Conservation (phyloP, 306 rosid genomes). For the Lathyrus oleraceus region DNA sequence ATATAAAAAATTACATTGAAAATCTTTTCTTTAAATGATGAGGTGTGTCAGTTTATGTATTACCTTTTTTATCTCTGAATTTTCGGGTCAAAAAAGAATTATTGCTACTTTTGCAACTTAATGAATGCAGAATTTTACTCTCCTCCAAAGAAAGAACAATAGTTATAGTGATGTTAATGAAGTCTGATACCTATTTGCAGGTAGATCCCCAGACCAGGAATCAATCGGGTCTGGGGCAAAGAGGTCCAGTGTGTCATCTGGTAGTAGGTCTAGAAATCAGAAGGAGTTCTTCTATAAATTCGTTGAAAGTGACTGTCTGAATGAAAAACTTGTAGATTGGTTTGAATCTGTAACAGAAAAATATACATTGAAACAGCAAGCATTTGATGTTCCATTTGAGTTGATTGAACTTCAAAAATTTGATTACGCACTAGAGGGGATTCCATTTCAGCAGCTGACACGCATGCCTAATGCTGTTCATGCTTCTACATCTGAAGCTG, state of each 20-base stretch:
- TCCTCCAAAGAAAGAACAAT: not conserved
- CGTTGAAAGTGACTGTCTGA: conserved; percentile 61
- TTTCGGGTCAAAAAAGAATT: not conserved
- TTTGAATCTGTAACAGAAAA: conserved; percentile 57
- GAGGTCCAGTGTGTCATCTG: conserved; percentile 82
- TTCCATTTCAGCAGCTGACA: conserved; percentile 90
- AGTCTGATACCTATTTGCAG: conserved; percentile 51
- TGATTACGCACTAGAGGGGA: conserved; percentile 96
- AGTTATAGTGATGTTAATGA: conserved; percentile 22
- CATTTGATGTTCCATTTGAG: conserved; percentile 92
- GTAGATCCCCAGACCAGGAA: conserved; percentile 83
- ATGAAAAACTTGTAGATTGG: conserved; percentile 76
- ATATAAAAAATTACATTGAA: not conserved
- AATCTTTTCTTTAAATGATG: not conserved
- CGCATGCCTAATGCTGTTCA: conserved; percentile 87
- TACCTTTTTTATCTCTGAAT: conserved; percentile 13
- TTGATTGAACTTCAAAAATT: conserved; percentile 91
- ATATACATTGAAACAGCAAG: conserved; percentile 46
- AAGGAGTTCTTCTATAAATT: conserved; percentile 82
- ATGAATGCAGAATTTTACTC: conserved; percentile 24
- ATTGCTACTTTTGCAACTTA: conserved; percentile 1
- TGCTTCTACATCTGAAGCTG: conserved; percentile 82
- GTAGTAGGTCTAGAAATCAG: conserved; percentile 67
- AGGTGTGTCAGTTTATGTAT: not conserved
- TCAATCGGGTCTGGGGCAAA: conserved; percentile 90